A percentile compares a stretch with the other conserved stretches of the same genome.
These are phyloP conservation scores for Fusarium ambrosium DNA, from an alignment of 2,329 filamentous ascomycete species.

Conservation along the genomic window DNA sequence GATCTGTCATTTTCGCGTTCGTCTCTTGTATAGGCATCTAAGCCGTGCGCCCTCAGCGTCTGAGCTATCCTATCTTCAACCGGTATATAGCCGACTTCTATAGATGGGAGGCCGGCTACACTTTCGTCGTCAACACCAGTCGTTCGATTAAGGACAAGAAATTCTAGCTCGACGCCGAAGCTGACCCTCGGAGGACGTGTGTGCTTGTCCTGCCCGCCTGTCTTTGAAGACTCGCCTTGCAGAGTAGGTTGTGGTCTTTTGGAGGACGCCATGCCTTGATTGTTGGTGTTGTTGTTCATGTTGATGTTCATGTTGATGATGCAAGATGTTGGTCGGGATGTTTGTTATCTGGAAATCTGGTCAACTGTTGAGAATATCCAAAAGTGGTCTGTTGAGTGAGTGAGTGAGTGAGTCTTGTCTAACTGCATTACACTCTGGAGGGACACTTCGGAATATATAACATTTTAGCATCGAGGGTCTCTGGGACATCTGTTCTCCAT, in stretches of 20 bases:
- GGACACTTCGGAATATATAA: not conserved
- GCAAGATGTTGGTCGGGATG: not conserved
- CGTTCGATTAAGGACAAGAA: conserved; percentile 8
- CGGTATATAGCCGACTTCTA: too few species aligned
- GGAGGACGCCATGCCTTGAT: not conserved
- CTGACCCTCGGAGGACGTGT: conserved; percentile 33
- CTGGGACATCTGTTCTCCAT: not conserved
- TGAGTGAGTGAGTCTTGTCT: not conserved
- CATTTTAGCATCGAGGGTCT: not conserved
- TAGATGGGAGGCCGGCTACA: not conserved
- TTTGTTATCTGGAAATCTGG: not conserved
- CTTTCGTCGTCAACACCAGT: not conserved
- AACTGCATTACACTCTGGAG: not conserved
- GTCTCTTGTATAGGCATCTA: not conserved
- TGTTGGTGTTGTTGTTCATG: not conserved
- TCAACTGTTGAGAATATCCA: not conserved
- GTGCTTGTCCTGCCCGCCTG: conserved; percentile 10
- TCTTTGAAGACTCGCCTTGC: not conserved
- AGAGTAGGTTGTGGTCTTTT: not conserved
- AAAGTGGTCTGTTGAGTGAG: not conserved
- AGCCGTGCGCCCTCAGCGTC: not conserved
- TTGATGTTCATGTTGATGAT: not conserved
- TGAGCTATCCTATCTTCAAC: not conserved
- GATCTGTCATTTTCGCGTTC: not conserved
- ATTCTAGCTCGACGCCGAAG: conserved; percentile 42